phyloP scores from a whole-genome alignment of 306 rosid species.

The Lathyrus tuberosus region DNA sequence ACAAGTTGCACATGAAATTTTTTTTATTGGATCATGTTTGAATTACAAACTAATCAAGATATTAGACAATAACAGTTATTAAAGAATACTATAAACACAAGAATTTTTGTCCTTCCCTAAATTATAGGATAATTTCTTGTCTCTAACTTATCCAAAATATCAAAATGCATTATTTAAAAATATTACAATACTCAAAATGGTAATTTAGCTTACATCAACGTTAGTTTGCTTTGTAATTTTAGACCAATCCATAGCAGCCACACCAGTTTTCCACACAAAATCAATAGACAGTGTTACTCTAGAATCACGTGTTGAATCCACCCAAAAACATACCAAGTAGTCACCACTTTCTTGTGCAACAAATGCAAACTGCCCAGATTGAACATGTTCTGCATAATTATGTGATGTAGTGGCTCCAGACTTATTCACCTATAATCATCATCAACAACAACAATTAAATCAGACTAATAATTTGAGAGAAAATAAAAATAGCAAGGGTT shows the following conservation, averaged over 20 bases:
- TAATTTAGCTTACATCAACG: conserved; percentile 58
- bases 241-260: conserved; percentile 61
- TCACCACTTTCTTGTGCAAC: conserved; percentile 54
- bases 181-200: too few relatives aligned
- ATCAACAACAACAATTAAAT: not conserved
- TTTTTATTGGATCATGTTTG: too few relatives aligned
- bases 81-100: too few relatives aligned
- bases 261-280: conserved; percentile 76
- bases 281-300: conserved; percentile 50
- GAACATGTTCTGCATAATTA: conserved; percentile 44
- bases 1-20: too few relatives aligned
- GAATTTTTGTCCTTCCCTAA: too few relatives aligned
- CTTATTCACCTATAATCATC: conserved; percentile 54
- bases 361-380: conserved; percentile 61
- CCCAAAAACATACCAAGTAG: conserved; percentile 69
- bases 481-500: too few relatives aligned
- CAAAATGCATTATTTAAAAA: too few relatives aligned
- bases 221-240: conserved; percentile 66
- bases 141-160: too few relatives aligned
- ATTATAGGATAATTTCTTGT: too few relatives aligned
- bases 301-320: conserved; percentile 43
- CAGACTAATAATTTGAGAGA: too few relatives aligned
- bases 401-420: conserved; percentile 21
- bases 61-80: too few relatives aligned
- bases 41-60: too few relatives aligned